Conservation (phyloP, 768 basidiomycete genomes). For the Suillus occidentalis region DNA sequence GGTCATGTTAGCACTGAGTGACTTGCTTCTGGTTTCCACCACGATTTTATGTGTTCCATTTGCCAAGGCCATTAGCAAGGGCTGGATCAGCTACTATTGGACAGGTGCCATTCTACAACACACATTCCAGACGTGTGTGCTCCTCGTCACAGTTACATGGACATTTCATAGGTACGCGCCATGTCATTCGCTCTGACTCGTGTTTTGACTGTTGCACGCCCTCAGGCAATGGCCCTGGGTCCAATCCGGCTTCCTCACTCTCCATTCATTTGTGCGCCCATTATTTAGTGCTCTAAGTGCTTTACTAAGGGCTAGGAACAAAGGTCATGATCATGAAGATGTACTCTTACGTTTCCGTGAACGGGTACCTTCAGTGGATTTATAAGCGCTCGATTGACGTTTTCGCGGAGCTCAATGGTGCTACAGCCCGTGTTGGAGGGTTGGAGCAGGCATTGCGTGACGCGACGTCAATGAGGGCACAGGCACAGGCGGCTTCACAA, state of each 20-base stretch:
- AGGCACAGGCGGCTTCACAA: conserved; percentile 20
- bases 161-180: conserved; percentile 74
- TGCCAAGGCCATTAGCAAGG: conserved; percentile 69
- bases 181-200: neutral
- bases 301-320: neutral
- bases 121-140: conserved; percentile 66
- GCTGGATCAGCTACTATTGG: conserved; percentile 83
- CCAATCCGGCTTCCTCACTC: conserved; percentile 85
- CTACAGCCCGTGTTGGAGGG: conserved; percentile 53
- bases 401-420: conserved; percentile 45
- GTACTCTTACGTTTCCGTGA: conserved; percentile 90
- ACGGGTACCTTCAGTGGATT: conserved; percentile 73
- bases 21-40: conserved; percentile 74
- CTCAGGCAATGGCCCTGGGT: conserved; percentile 95
- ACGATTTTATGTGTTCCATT: conserved; percentile 84
- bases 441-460: conserved; percentile 60
- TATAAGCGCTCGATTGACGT: conserved; percentile 45
- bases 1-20: conserved; percentile 77
- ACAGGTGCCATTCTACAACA: conserved; percentile 80
- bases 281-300: conserved; percentile 8
- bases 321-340: conserved; percentile 92
- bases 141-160: conserved; percentile 81
- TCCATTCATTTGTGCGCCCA: conserved; percentile 72
- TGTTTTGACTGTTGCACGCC: neutral
- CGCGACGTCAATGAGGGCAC: conserved; percentile 38